phyloP scores from a whole-genome alignment of 805 yeast species.

The Yarrowia sp. region DNA sequence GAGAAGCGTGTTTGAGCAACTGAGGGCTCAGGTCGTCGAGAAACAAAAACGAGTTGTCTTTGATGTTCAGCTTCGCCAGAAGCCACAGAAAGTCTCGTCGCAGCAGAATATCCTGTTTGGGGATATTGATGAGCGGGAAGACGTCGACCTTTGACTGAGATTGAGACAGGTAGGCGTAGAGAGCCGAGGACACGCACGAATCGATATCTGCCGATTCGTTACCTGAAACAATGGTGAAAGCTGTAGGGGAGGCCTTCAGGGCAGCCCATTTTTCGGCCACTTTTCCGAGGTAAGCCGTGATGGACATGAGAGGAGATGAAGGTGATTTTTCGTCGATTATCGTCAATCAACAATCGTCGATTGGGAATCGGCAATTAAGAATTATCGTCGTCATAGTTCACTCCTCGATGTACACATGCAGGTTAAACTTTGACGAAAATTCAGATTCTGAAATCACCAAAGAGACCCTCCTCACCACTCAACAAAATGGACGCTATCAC shows the following conservation, averaged over 20 bases:
- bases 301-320: neutral
- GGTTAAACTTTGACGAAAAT: constrained; percentile 30
- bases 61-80: constrained; percentile 57
- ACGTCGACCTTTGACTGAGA: constrained; percentile 47
- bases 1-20: constrained; percentile 39
- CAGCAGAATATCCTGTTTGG: constrained; percentile 66
- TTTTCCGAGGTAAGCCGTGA: constrained; percentile 1
- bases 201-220: constrained; percentile 88
- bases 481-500: constrained; percentile 48
- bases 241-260: constrained; percentile 24
- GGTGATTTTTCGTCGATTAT: too few relatives aligned
- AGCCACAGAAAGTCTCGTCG: constrained; percentile 74
- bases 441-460: constrained; percentile 4
- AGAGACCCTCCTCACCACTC: neutral
- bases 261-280: constrained; percentile 34
- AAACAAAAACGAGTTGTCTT: constrained; percentile 61
- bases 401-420: constrained; percentile 8
- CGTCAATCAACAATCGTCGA: too few relatives aligned
- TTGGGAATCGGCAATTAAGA: too few relatives aligned
- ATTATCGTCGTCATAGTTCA: too few relatives aligned
- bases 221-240: constrained; percentile 63
- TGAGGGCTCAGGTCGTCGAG: constrained; percentile 64
- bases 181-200: constrained; percentile 78
- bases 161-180: constrained; percentile 67
- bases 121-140: constrained; percentile 80